Evolutionary conservation across 2,329 filamentous ascomycete species (phyloP).

Genomic region (Ascochyta viciae-villosae): DNA sequence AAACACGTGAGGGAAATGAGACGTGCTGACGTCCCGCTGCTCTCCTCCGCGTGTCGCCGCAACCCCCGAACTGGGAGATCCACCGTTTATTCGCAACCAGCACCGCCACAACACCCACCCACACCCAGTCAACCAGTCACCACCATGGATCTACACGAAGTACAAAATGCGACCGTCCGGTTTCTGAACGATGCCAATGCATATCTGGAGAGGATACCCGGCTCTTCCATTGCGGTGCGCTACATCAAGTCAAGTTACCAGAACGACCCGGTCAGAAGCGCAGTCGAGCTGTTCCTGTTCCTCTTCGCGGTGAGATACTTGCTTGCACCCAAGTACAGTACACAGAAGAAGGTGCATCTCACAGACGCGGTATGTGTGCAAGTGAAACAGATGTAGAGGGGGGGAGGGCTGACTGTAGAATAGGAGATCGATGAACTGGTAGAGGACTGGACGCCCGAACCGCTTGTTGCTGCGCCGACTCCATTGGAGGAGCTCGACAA

Average conservation of each 20-base stretch:
- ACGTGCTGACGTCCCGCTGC: conserved; percentile 15
- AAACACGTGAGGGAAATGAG: conserved; percentile 24
- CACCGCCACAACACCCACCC: conserved; percentile 5
- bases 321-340: conserved; percentile 89
- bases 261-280: conserved; percentile 91
- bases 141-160: conserved; percentile 64
- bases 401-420: conserved; percentile 22
- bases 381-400: not conserved
- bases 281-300: conserved; percentile 90
- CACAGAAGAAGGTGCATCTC: conserved; percentile 85
- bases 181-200: conserved; percentile 63
- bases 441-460: conserved; percentile 95
- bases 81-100: not conserved
- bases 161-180: conserved; percentile 60
- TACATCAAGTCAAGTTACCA: conserved; percentile 98
- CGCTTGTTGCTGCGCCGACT: conserved; percentile 78
- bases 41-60: conserved; percentile 34
- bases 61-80: conserved; percentile 22
- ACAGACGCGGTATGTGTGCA: conserved; percentile 72
- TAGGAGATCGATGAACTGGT: conserved; percentile 95
- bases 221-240: conserved; percentile 90
- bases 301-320: conserved; percentile 96
- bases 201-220: conserved; percentile 88
- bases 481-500: conserved; percentile 79
- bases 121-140: not conserved